Evolutionary conservation across 108 stramenopile genomes (phyloP).

Genomic region (Cyclotella cryptica): DNA sequence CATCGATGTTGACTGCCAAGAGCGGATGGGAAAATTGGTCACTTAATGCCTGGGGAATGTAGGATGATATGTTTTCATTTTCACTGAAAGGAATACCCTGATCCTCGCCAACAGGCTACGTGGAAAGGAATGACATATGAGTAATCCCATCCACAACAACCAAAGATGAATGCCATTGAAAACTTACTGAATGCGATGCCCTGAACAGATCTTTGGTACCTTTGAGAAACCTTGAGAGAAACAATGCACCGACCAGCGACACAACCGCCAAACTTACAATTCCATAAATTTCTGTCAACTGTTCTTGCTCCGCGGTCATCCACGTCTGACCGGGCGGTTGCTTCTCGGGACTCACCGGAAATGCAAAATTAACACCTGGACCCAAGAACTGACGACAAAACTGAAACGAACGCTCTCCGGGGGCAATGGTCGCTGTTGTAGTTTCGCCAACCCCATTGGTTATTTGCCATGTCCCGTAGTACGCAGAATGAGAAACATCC

Average conservation of each 20-base stretch:
- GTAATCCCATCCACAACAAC: neutral
- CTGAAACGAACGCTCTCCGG: slow-evolving; percentile 51
- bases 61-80: slow-evolving; percentile 51
- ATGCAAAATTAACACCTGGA: slow-evolving; percentile 40
- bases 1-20: slow-evolving; percentile 72
- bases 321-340: slow-evolving; percentile 63
- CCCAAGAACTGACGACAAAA: slow-evolving; percentile 54
- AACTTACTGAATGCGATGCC: slow-evolving; percentile 41
- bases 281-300: slow-evolving; percentile 68
- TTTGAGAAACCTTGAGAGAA: slow-evolving; percentile 36
- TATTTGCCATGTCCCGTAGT: slow-evolving; percentile 54
- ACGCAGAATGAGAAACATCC: slow-evolving; percentile 51
- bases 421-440: slow-evolving; percentile 32
- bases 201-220: slow-evolving; percentile 38
- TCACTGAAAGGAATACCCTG: slow-evolving; percentile 47
- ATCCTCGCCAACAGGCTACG: slow-evolving; percentile 39
- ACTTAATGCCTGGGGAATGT: slow-evolving; percentile 77
- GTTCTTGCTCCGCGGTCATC: slow-evolving; percentile 83
- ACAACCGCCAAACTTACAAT: slow-evolving; percentile 53
- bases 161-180: neutral
- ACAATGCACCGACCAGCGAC: slow-evolving; percentile 46
- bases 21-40: slow-evolving; percentile 74
- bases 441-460: slow-evolving; percentile 38
- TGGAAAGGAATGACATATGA: neutral
- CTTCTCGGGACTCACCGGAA: slow-evolving; percentile 59